These are phyloP conservation scores for Ramalina intermedia DNA, from an alignment of 495 filamentous ascomycete species.

Conservation along the genomic window DNA sequence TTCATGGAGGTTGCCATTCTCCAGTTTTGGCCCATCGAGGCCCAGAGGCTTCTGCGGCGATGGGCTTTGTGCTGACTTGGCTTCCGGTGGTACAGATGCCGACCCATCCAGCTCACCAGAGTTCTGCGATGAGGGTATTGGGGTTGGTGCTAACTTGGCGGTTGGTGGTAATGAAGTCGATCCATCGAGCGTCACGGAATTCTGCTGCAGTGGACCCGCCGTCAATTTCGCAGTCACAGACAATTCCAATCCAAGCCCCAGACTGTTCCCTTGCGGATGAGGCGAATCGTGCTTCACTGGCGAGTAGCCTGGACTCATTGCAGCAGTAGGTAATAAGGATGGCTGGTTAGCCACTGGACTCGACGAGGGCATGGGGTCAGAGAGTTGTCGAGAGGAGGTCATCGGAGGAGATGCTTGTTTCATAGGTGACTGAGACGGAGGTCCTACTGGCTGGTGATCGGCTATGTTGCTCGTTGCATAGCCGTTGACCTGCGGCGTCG, in stretches of 20 bases:
- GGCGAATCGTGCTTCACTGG: conserved; percentile 59
- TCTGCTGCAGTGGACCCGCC: conserved; percentile 35
- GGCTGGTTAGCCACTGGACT: conserved; percentile 31
- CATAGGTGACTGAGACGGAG: conserved; percentile 12
- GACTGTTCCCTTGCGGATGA: conserved; percentile 25
- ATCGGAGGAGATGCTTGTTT: conserved; percentile 17
- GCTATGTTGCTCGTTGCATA: conserved; percentile 17
- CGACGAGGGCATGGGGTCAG: conserved; percentile 20
- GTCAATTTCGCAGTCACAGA: conserved; percentile 33
- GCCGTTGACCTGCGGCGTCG: conserved; percentile 24
- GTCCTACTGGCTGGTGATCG: conserved; percentile 10
- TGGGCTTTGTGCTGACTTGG: no score
- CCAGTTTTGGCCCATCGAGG: no score
- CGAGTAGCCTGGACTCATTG: conserved; percentile 50
- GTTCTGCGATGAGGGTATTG: no score
- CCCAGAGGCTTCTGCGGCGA: no score
- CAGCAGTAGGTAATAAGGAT: conserved; percentile 27
- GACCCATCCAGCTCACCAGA: no score
- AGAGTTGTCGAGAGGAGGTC: conserved; percentile 12
- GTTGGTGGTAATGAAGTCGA: no score
- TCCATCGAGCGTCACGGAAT: conserved; percentile 25
- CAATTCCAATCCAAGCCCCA: conserved; percentile 9
- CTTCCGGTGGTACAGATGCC: no score
- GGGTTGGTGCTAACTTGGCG: no score
- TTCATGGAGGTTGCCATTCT: no score